Percentiles rank a stretch among this genome's conserved stretches.
Conservation (phyloP, 352 stramenopile species). For the Peronospora farinosa region DNA sequence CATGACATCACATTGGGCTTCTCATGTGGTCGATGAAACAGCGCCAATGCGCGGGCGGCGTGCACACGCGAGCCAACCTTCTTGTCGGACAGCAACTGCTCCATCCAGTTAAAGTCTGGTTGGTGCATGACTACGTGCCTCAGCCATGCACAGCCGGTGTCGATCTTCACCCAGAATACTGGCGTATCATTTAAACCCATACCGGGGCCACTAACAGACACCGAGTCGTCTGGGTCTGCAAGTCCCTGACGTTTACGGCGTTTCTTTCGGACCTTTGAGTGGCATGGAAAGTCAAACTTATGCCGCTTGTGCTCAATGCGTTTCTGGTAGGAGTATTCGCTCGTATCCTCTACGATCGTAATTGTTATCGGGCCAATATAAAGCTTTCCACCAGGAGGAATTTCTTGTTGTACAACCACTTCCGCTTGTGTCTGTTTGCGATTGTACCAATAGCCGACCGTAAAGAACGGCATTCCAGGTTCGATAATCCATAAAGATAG, state of each 20-base stretch:
- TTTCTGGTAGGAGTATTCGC: slow-evolving; percentile 75
- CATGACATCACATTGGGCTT: slow-evolving; percentile 86
- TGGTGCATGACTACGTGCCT: slow-evolving; percentile 83
- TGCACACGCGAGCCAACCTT: slow-evolving; percentile 79
- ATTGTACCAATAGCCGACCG: slow-evolving; percentile 86
- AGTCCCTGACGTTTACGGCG: slow-evolving; percentile 75
- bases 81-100: slow-evolving; percentile 78
- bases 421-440: slow-evolving; percentile 83
- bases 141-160: slow-evolving; percentile 69
- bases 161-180: slow-evolving; percentile 85
- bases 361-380: slow-evolving; percentile 79
- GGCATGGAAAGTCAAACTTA: slow-evolving; percentile 83
- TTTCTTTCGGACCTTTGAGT: slow-evolving; percentile 86
- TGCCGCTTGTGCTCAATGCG: slow-evolving; percentile 79
- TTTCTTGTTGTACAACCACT: slow-evolving; percentile 77
- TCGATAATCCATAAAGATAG: slow-evolving; percentile 78
- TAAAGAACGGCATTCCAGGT: slow-evolving; percentile 81
- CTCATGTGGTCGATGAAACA: slow-evolving; percentile 77
- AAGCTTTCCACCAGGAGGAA: slow-evolving; percentile 69
- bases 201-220: slow-evolving; percentile 63
- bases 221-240: slow-evolving; percentile 69
- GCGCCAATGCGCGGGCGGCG: slow-evolving; percentile 58
- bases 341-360: slow-evolving; percentile 83
- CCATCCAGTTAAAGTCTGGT: slow-evolving; percentile 87
- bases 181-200: slow-evolving; percentile 85